A percentile compares a stretch with the other conserved stretches of the same genome.
Evolutionary conservation across 805 yeast species (phyloP).

Genomic region (Maudiozyma pseudohumilis): DNA sequence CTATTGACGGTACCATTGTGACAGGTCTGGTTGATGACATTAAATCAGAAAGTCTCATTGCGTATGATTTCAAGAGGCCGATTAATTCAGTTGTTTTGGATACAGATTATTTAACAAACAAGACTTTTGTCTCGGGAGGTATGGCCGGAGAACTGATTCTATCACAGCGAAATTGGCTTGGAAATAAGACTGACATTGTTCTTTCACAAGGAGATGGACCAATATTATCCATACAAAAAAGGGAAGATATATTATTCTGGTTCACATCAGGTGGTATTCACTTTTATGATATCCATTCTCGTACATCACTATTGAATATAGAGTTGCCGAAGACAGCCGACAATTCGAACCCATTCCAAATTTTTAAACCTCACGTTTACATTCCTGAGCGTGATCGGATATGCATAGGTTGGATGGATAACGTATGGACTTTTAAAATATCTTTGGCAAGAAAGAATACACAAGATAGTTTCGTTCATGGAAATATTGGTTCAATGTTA

Average conservation of each 20-base stretch:
- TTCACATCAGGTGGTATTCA: slow-evolving; percentile 74
- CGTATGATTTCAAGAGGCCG: slow-evolving; percentile 79
- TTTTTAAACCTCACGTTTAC: slow-evolving; percentile 74
- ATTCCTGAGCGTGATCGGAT: slow-evolving; percentile 56
- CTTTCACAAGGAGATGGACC: slow-evolving; percentile 56
- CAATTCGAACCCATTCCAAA: slow-evolving; percentile 50
- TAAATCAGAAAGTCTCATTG: slow-evolving; percentile 37
- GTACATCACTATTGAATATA: slow-evolving; percentile 40
- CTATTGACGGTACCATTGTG: slow-evolving; percentile 89
- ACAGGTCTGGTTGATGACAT: slow-evolving; percentile 42
- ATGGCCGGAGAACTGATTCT: slow-evolving; percentile 72
- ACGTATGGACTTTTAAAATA: slow-evolving; percentile 60
- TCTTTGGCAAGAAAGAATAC: slow-evolving; percentile 14
- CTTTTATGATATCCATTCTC: slow-evolving; percentile 48
- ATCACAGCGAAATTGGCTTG: slow-evolving; percentile 80
- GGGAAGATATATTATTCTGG: slow-evolving; percentile 68
- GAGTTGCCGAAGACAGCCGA: slow-evolving; percentile 40
- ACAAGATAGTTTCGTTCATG: slow-evolving; percentile 2
- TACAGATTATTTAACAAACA: slow-evolving; percentile 49
- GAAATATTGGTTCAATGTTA: slow-evolving; percentile 24
- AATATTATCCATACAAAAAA: slow-evolving; percentile 52
- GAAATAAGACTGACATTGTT: slow-evolving; percentile 60
- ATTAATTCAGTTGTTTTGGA: slow-evolving; percentile 80
- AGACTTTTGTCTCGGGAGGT: slow-evolving; percentile 78
- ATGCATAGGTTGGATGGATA: slow-evolving; percentile 73